Conservation (phyloP, 23 red algal species). For the Gracilaria gracilis region DNA sequence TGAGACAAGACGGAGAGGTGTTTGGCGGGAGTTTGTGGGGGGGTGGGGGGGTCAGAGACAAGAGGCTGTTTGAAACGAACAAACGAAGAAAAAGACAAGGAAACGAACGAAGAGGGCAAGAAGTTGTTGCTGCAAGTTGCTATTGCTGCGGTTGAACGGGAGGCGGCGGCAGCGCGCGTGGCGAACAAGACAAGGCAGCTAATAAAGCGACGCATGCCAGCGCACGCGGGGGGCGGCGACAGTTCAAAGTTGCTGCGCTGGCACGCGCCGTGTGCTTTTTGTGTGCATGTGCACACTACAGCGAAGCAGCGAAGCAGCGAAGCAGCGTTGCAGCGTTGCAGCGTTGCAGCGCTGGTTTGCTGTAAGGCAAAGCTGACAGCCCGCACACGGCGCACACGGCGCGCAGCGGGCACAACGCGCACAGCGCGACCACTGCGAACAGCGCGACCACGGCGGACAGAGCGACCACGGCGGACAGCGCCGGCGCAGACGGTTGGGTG, state of each 20-base stretch:
- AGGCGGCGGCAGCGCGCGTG: neutral
- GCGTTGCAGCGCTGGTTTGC: too few species aligned
- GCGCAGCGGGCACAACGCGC: neutral
- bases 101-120: neutral
- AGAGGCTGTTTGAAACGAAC: neutral
- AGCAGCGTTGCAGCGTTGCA: too few species aligned
- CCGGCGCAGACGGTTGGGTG: neutral
- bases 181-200: neutral
- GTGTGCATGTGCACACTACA: too few species aligned
- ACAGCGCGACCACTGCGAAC: neutral
- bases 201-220: neutral
- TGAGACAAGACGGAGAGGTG: neutral
- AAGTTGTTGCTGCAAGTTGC: neutral
- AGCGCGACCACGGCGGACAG: neutral
- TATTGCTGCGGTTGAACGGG: neutral
- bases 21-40: neutral
- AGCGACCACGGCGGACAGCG: neutral
- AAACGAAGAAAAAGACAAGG: conserved; percentile 5
- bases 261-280: conserved; percentile 14
- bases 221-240: neutral
- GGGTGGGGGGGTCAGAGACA: neutral
- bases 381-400: too few species aligned
- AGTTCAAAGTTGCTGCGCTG: conserved; percentile 7
- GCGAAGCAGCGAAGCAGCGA: too few species aligned
- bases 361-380: too few species aligned